Base-by-base conservation (phyloP, 768 basidiomycete genomes). In the Pleurotus cornucopiae region DNA sequence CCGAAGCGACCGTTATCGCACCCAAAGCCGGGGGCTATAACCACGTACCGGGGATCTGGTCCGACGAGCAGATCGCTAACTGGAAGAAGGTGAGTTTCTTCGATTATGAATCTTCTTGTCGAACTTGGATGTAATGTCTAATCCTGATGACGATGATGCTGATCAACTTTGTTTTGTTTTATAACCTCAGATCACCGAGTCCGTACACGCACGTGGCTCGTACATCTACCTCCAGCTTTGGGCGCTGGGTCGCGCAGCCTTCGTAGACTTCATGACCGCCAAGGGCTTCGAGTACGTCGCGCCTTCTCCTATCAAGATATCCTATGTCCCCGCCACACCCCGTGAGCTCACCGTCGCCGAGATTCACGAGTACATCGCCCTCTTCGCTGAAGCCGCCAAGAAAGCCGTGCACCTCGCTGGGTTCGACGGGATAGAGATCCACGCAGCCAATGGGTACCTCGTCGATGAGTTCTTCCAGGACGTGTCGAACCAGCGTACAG, bases 401-500 rank as follows among this genome's bases (percentile, higher is more conserved):
- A 83, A 83, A 54, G 82, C 82, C 13, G 71, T 85, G 9, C 61
- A 63, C 20, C 60, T 38, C 25, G 86, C 87, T 25, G 87, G 84
- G 0, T 89, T 89, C 59, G 88, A 90, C 58, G 88, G 86, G 46
- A 58, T 80, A 55, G 77, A 77, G 73, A 63, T 80, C 46, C 78
- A 75, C 56, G 68, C 67, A 54, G 75, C 73, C 51, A 77, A 79
- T 56, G 75, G 76, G 0, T 80, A 79, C 57, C 64, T 85, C 9
- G 54, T 76, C n/a, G 82, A 88, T 61, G 83, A 88, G 64, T 88
- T 88, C 72, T 57, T 84, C 7, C 82, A 85, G 61, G 71, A 77
- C 25, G 63, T 72, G n/a, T 71, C 71, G 37, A 88, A 88, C 66
- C 62, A 74, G 2, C 75, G 85, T 11, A 81, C 76, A 5, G 87